Evolutionary conservation across 2,329 filamentous ascomycete genomes (phyloP), one percentile per base, ranked within the genome.

Genomic region (Microsporum audouinii): DNA sequence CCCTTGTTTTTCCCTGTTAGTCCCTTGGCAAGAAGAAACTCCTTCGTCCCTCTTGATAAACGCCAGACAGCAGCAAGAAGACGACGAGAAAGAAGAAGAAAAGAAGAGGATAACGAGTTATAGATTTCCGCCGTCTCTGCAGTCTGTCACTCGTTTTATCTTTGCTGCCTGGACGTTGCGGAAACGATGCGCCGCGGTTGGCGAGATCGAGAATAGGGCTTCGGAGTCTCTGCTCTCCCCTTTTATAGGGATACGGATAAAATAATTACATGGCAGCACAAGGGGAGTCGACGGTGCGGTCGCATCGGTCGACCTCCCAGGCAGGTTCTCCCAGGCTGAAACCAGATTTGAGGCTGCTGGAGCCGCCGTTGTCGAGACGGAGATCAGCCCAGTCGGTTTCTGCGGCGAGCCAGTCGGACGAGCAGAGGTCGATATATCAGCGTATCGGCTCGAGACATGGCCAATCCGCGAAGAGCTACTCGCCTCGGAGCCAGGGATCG

Each of bases 371-470:
- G 33, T 38, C 47, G 17, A 61, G 62, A 41, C 61, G 61, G 36
- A 64, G 61, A 53, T 66, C 64, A n/a, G 62, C 61, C 6, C 63
- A 61, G 17, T 65, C 64, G 1, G 59, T 62, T 17, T 56, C 64
- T 3, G 47, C n/a, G 12, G 61, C 62, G 3, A 64, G 63, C 57
- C 59, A 62, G 33, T 58, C 41, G 31, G 62, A 63, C 57, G 64
- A 63, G 34, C 60, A 59, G 27, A 29, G 38, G 33, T 60, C 59
- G 43, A 47, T 55, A 23, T 45, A 38, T 12, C 36, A 43, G 33
- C 49, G 59, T 29, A 14, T 47, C 7, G 41, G 38, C 29, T 47
- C 57, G 29, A 59, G 57, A n/a, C 57, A 59, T 7, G 31, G 57
- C 39, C 29, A 59, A 43, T 61, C 43, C 33, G 14, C 36, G 55